These are phyloP conservation scores for Solanum phureja DNA, from an alignment of 257 asterid genomes.

Conservation along the genomic window DNA sequence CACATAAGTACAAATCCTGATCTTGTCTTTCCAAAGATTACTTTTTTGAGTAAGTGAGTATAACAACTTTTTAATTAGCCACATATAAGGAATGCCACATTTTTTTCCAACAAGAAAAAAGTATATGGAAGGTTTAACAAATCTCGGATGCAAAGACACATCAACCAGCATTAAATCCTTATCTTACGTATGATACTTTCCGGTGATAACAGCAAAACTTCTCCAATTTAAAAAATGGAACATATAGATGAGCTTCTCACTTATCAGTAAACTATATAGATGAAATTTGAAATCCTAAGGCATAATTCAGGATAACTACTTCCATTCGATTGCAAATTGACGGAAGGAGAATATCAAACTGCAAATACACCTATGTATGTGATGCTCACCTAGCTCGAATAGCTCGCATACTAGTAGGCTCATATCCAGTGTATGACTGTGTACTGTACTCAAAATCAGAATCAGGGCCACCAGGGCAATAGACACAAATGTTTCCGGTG, in stretches of 20 bases:
- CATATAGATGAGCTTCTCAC: background rate
- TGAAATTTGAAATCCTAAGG: background rate
- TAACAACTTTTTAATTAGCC: background rate
- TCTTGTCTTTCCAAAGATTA: background rate
- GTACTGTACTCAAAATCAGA: constrained; percentile 98
- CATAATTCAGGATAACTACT: background rate
- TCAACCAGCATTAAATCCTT: background rate
- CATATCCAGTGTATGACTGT: constrained; percentile 96
- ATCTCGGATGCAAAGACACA: background rate
- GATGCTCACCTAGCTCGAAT: constrained; percentile 79
- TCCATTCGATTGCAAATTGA: background rate
- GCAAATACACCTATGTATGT: background rate
- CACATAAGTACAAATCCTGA: background rate
- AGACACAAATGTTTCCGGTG: constrained; percentile 93
- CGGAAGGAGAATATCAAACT: background rate
- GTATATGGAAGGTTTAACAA: background rate
- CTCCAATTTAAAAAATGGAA: background rate
- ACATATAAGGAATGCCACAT: background rate
- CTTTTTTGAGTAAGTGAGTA: background rate
- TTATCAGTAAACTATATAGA: background rate
- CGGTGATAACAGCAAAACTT: background rate
- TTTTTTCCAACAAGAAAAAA: background rate
- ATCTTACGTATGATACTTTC: background rate
- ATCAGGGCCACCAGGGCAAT: constrained; percentile 98
- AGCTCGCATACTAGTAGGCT: constrained; percentile 99